phyloP scores from a whole-genome alignment of 176 grass and related monocot genomes.

The Saccharum spontaneum region DNA sequence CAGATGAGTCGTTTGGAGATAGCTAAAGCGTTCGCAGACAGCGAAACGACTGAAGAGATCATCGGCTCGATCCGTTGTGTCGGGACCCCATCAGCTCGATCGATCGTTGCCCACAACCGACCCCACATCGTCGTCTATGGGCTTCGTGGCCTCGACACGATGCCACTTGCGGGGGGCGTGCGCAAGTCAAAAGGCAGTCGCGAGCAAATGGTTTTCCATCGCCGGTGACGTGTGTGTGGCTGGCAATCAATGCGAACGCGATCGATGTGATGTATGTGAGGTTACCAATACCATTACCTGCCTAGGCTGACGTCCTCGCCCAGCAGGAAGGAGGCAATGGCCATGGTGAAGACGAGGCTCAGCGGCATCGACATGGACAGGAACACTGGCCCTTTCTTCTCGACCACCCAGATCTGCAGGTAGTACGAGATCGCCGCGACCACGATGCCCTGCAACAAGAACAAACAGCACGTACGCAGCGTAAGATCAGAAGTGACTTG shows the following conservation, averaged over 20 bases:
- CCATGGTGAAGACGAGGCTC: constrained; percentile 64
- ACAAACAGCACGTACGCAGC: background rate
- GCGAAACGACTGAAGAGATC: background rate
- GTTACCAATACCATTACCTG: constrained; percentile 27
- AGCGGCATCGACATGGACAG: constrained; percentile 64
- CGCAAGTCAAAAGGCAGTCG: constrained; percentile 4
- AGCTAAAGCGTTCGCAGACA: background rate
- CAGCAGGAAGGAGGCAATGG: constrained; percentile 52
- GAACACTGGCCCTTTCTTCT: constrained; percentile 72
- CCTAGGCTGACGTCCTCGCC: constrained; percentile 63
- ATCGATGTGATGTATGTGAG: background rate
- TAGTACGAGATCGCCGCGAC: constrained; percentile 54
- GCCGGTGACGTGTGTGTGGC: background rate
- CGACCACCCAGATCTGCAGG: constrained; percentile 73
- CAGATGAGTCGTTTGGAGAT: too few relatives aligned
- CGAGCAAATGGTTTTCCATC: background rate
- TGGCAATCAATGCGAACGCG: background rate
- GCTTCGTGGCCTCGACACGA: background rate
- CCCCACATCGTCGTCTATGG: too few relatives aligned
- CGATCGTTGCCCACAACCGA: background rate
- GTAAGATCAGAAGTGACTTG: too few relatives aligned
- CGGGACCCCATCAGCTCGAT: background rate
- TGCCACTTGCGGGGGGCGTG: background rate
- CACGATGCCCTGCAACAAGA: constrained; percentile 44
- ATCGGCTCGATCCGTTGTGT: background rate